Conservation (phyloP, 495 filamentous ascomycete species). For the Trichoderma asperelloides region DNA sequence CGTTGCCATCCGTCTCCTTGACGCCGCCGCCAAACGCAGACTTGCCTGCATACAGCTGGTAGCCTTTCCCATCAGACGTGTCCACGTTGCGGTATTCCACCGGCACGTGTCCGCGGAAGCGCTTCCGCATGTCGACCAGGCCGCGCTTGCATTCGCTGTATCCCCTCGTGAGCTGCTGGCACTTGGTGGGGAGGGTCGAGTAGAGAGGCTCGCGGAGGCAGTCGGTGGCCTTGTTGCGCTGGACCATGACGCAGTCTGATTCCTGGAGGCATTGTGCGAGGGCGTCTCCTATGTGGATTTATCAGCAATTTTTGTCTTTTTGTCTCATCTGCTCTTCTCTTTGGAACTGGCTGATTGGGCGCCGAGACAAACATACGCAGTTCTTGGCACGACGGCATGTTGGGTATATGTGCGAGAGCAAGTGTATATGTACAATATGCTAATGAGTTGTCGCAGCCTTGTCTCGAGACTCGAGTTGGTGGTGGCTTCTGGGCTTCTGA, state of each 20-base stretch:
- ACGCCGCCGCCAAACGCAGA: conserved; percentile 53
- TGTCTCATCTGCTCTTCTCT: background rate
- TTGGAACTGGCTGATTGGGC: background rate
- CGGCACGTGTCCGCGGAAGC: conserved; percentile 92
- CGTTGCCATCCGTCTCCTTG: conserved; percentile 41
- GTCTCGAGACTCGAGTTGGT: background rate
- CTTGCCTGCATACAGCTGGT: conserved; percentile 74
- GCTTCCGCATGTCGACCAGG: conserved; percentile 97
- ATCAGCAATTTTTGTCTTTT: background rate
- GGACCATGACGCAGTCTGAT: conserved; percentile 88
- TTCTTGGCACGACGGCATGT: conserved; percentile 95
- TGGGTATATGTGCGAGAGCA: conserved; percentile 17
- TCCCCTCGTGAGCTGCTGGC: conserved; percentile 86
- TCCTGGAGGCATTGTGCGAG: conserved; percentile 89
- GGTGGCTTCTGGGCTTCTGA: background rate
- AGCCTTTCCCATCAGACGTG: conserved; percentile 45
- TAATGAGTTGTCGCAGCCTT: no score
- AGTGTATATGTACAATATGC: no score
- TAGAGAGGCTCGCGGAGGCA: conserved; percentile 74
- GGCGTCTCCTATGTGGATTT: conserved; percentile 58
- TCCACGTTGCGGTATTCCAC: conserved; percentile 55
- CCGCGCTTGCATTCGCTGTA: conserved; percentile 94
- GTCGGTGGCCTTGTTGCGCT: conserved; percentile 76
- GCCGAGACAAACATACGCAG: conserved; percentile 56
- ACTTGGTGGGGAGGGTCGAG: conserved; percentile 72